A percentile compares a stretch with the other conserved stretches of the same genome.
phyloP scores from a whole-genome alignment of 1,284 basidiomycete species.

The Albatrellus sp. region DNA sequence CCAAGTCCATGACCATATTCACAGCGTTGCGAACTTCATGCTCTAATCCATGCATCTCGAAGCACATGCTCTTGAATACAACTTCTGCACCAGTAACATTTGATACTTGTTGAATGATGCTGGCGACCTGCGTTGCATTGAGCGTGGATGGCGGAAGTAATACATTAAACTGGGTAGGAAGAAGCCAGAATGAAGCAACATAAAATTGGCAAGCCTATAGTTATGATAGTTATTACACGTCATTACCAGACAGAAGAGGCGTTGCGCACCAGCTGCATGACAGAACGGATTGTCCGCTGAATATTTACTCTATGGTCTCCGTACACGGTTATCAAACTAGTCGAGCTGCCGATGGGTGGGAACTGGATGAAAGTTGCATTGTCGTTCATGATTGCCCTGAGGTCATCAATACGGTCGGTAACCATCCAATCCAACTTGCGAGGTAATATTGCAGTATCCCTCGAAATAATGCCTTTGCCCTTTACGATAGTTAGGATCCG shows the following conservation, averaged over 20 bases:
- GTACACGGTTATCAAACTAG: conserved; percentile 87
- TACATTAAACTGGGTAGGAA: conserved; percentile 89
- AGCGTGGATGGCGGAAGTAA: conserved; percentile 74
- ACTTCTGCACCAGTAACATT: conserved; percentile 85
- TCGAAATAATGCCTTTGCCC: conserved; percentile 85
- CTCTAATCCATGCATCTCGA: conserved; percentile 96
- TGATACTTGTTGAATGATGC: conserved; percentile 80
- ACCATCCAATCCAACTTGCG: conserved; percentile 98
- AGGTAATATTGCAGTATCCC: conserved; percentile 89
- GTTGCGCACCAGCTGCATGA: conserved; percentile 83
- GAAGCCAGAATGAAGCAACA: conserved; percentile 90
- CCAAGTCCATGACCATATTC: conserved; percentile 79
- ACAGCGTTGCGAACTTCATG: conserved; percentile 84
- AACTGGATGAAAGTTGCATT: conserved; percentile 95
- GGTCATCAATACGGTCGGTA: conserved; percentile 82
- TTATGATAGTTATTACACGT: not conserved
- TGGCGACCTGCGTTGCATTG: conserved; percentile 76
- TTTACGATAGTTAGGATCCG: conserved; percentile 20
- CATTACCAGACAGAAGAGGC: not conserved
- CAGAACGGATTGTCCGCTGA: conserved; percentile 85
- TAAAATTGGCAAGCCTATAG: conserved; percentile 88
- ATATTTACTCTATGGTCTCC: conserved; percentile 94
- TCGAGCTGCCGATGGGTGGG: conserved; percentile 82
- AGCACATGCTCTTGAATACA: conserved; percentile 95
- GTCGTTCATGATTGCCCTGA: conserved; percentile 89